Conservation (phyloP, 176 grass and related monocot genomes). For the Triticum monococcum region DNA sequence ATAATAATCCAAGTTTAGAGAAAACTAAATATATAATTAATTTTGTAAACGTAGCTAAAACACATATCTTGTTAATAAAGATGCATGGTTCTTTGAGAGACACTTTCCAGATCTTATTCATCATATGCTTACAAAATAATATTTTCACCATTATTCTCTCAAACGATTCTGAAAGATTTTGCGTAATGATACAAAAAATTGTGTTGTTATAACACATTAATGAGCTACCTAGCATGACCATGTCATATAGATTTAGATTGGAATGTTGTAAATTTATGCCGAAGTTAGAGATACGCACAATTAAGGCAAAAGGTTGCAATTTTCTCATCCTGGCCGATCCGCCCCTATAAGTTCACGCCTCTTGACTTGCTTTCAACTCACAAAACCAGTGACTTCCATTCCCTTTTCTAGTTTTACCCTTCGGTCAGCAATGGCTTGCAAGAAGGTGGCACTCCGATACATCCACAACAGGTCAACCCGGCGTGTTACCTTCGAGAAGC, state of each 20-base stretch:
- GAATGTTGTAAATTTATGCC: too few relatives aligned
- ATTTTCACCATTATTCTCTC: too few relatives aligned
- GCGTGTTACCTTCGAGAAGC: constrained; percentile 11
- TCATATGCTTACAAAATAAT: too few relatives aligned
- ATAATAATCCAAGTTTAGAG: neutral
- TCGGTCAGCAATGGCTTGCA: constrained; percentile 12
- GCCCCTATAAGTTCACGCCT: neutral
- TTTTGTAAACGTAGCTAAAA: neutral
- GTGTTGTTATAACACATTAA: too few relatives aligned
- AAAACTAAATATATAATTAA: neutral
- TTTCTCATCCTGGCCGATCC: neutral
- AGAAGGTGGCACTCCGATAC: constrained; percentile 27
- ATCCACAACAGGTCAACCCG: constrained; percentile 11
- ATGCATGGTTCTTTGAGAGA: neutral
- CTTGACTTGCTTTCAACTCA: neutral
- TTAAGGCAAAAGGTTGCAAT: too few relatives aligned
- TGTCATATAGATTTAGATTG: too few relatives aligned
- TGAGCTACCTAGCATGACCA: too few relatives aligned
- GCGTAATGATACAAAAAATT: too few relatives aligned
- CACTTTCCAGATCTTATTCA: too few relatives aligned
- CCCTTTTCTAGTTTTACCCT: too few relatives aligned
- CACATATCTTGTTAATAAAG: neutral
- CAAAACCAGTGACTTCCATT: neutral
- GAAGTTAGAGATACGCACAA: too few relatives aligned
- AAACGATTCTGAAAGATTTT: too few relatives aligned